These are phyloP conservation scores for Trichoderma lentiforme DNA, from an alignment of 2,329 filamentous ascomycete species.

Conservation along the genomic window DNA sequence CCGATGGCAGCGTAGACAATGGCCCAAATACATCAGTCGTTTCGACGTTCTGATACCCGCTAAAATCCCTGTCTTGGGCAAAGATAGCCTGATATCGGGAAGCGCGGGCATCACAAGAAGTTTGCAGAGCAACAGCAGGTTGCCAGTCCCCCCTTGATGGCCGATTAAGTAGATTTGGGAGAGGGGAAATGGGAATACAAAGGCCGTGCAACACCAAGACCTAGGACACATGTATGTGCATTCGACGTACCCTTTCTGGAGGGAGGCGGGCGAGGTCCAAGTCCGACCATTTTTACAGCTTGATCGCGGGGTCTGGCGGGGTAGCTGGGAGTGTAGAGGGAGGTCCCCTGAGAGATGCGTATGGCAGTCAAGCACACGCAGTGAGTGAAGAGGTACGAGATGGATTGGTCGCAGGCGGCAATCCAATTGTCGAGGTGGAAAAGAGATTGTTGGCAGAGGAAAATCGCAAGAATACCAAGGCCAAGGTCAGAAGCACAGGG, in stretches of 20 bases:
- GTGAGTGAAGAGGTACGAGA: neutral
- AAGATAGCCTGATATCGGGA: neutral
- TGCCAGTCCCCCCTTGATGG: neutral
- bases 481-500: neutral
- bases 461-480: neutral
- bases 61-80: neutral
- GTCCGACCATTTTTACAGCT: conserved; percentile 46
- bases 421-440: neutral
- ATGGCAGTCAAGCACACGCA: neutral
- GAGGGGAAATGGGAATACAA: too few relatives aligned
- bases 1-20: neutral
- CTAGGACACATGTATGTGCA: conserved; percentile 27
- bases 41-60: neutral
- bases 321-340: conserved; percentile 24
- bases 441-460: neutral
- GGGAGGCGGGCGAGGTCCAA: conserved; percentile 49
- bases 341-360: neutral
- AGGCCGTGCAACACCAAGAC: neutral
- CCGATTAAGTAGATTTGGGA: neutral
- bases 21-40: neutral
- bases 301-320: conserved; percentile 37
- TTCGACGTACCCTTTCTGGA: conserved; percentile 61
- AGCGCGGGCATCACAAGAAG: neutral
- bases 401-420: neutral
- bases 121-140: neutral